phyloP scores from a whole-genome alignment of 2,329 filamentous ascomycete genomes.

The Ceratocystis destructans region DNA sequence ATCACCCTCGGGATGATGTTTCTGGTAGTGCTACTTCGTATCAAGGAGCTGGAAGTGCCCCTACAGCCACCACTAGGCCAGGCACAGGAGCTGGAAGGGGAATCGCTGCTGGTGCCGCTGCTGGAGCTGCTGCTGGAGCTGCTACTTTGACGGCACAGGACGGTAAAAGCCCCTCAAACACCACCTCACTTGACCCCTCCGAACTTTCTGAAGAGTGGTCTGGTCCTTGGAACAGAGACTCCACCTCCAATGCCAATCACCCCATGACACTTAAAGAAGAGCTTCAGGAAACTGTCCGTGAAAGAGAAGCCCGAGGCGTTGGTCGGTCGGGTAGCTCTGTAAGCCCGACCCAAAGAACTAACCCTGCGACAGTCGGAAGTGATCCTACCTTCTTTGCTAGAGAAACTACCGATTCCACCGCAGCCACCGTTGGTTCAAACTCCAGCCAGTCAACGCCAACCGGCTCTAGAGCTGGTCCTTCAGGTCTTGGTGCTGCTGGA shows the following conservation, averaged over 20 bases:
- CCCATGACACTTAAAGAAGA: conserved; percentile 17
- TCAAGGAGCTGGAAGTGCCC: not conserved
- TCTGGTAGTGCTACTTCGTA: not conserved
- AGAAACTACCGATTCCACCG: conserved; percentile 9
- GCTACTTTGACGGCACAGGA: not conserved
- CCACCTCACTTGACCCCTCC: not conserved
- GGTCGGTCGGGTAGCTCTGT: not conserved
- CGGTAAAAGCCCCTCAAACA: not conserved
- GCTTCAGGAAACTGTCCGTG: conserved; percentile 16
- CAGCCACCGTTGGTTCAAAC: conserved; percentile 8
- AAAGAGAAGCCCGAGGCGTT: conserved; percentile 10
- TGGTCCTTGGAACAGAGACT: conserved; percentile 15
- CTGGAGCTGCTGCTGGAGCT: conserved; percentile 1
- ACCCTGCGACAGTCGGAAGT: conserved; percentile 4
- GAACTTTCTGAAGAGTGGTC: conserved; percentile 18
- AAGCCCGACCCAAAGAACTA: conserved; percentile 2
- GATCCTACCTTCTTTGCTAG: conserved; percentile 15
- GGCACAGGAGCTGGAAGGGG: not conserved
- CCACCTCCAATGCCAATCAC: not conserved
- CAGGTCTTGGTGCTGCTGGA: not conserved
- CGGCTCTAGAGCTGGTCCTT: not conserved
- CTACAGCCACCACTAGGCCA: not conserved
- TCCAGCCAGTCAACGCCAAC: conserved; percentile 8
- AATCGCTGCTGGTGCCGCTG: conserved; percentile 2
- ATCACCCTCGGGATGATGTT: conserved; percentile 12